Conservation (phyloP, 768 basidiomycete genomes). For the Astraeus odoratus region DNA sequence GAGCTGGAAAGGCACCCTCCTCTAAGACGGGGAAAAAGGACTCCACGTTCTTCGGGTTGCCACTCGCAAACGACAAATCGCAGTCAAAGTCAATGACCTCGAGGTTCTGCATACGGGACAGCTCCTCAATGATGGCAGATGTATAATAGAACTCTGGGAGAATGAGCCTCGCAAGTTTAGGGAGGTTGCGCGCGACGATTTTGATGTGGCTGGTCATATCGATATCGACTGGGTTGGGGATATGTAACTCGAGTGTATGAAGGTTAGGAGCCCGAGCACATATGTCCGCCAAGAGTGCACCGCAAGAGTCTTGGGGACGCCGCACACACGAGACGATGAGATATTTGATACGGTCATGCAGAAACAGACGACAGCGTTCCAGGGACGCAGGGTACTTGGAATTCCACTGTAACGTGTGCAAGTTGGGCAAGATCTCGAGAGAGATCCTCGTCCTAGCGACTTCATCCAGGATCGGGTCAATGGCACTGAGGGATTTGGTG, state of each 20-base stretch:
- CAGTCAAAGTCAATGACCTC: constrained; percentile 49
- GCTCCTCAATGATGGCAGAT: constrained; percentile 35
- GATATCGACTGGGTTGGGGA: constrained; percentile 29
- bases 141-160: constrained; percentile 50
- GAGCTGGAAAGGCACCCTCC: constrained; percentile 45
- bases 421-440: constrained; percentile 48
- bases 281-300: constrained; percentile 32
- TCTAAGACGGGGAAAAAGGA: constrained; percentile 37
- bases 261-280: constrained; percentile 46
- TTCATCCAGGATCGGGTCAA: constrained; percentile 34
- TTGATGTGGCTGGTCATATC: constrained; percentile 36
- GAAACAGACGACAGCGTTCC: constrained; percentile 44
- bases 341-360: constrained; percentile 45
- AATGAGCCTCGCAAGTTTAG: constrained; percentile 39
- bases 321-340: constrained; percentile 23
- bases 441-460: constrained; percentile 49
- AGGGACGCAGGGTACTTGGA: constrained; percentile 18
- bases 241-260: constrained; percentile 39
- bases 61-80: constrained; percentile 39
- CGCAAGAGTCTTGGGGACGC: too few relatives aligned
- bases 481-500: constrained; percentile 11
- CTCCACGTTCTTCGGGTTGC: constrained; percentile 36
- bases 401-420: constrained; percentile 46
- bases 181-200: constrained; percentile 33
- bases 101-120: constrained; percentile 40